Percentiles rank a stretch among this genome's conserved stretches.
These are phyloP conservation scores for Sporisorium scitamineum DNA, from an alignment of 1,284 basidiomycete genomes.

Conservation along the genomic window DNA sequence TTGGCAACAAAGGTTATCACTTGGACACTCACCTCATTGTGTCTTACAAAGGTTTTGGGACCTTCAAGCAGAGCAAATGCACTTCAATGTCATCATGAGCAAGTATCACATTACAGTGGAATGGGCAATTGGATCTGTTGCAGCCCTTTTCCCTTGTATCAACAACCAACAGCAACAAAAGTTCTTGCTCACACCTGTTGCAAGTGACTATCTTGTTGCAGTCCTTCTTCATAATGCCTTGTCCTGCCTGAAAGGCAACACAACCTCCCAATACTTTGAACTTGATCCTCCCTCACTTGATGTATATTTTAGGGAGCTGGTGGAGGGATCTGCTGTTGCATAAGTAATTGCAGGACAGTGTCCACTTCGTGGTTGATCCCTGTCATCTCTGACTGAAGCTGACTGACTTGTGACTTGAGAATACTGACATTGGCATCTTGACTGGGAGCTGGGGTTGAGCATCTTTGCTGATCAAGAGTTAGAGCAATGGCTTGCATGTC, in stretches of 20 bases:
- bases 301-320: not conserved
- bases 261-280: constrained; percentile 7
- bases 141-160: not conserved
- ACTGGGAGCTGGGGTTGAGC: not conserved
- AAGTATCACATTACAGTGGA: constrained; percentile 7
- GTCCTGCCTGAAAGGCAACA: constrained; percentile 3
- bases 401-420: constrained; percentile 6
- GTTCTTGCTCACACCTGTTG: not conserved
- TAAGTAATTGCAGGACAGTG: constrained; percentile 2
- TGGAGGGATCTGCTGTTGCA: not conserved
- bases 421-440: not conserved
- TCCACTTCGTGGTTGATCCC: not conserved
- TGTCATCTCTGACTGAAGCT: not conserved
- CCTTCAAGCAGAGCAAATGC: not conserved
- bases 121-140: constrained; percentile 7
- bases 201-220: constrained; percentile 1
- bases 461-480: not conserved
- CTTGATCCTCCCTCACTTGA: constrained; percentile 3
- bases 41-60: not conserved
- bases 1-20: constrained; percentile 3
- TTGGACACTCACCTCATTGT: not conserved
- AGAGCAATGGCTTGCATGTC: not conserved
- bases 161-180: constrained; percentile 5
- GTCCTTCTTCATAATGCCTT: not conserved
- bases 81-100: constrained; percentile 7